Evolutionary conservation across 1,139 yeast genomes (phyloP).

Genomic region (Saccharomyces pastorianus): DNA sequence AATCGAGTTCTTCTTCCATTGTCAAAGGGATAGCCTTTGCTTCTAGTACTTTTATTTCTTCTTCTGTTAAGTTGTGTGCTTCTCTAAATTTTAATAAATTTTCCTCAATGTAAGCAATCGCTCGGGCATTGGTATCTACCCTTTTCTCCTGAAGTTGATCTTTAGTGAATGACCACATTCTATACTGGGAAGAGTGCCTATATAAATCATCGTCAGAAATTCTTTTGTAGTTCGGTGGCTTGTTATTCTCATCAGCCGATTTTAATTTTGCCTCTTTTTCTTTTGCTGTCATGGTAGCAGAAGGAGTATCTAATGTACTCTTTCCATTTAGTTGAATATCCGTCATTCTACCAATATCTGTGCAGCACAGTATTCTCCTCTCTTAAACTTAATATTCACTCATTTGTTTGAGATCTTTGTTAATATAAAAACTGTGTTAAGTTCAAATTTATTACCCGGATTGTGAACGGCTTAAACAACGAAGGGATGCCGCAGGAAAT

Average conservation of each 20-base stretch:
- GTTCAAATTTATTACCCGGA: background rate
- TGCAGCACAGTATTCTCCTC: background rate
- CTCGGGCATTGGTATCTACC: conserved; percentile 44
- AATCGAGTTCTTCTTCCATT: conserved; percentile 59
- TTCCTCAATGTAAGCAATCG: conserved; percentile 38
- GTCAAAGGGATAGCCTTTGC: conserved; percentile 45
- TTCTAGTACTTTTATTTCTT: conserved; percentile 33
- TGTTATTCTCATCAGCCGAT: conserved; percentile 1
- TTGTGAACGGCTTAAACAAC: background rate
- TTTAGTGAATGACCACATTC: conserved; percentile 72
- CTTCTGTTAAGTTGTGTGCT: conserved; percentile 31
- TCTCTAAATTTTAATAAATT: conserved; percentile 33
- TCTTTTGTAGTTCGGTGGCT: conserved; percentile 26
- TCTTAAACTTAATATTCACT: background rate
- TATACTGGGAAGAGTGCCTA: conserved; percentile 76
- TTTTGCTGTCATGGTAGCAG: background rate
- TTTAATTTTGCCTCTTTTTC: background rate
- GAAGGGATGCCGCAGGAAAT: background rate
- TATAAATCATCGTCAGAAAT: conserved; percentile 74
- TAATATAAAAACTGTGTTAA: background rate
- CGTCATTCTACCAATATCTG: background rate
- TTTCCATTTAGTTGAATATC: background rate
- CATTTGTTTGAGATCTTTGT: background rate
- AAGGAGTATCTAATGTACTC: background rate
- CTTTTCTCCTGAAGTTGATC: conserved; percentile 46